phyloP scores from a whole-genome alignment of 2,329 filamentous ascomycete species.

The Exophiala aquamarina region DNA sequence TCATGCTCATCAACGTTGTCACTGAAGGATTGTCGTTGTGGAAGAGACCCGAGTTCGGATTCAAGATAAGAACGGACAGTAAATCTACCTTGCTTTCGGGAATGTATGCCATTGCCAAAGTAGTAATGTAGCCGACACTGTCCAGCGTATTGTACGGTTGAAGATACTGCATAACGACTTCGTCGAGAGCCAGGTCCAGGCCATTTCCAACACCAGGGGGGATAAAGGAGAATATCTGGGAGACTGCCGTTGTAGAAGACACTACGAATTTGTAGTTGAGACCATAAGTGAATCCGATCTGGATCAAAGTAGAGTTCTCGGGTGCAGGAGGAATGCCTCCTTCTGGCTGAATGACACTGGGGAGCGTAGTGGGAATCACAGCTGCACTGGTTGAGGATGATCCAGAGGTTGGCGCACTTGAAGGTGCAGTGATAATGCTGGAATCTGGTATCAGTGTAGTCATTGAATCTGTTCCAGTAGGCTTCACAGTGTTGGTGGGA shows the following conservation, averaged over 20 bases:
- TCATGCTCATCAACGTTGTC: slow-evolving; percentile 71
- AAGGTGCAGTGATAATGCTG: slow-evolving; percentile 32
- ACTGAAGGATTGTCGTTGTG: slow-evolving; percentile 66
- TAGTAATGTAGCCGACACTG: slow-evolving; percentile 76
- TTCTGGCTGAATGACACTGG: slow-evolving; percentile 72
- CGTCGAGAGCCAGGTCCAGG: slow-evolving; percentile 44
- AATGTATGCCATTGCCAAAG: slow-evolving; percentile 73
- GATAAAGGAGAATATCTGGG: slow-evolving; percentile 80
- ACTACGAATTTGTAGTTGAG: slow-evolving; percentile 86
- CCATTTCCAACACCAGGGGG: slow-evolving; percentile 70
- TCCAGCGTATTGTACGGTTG: slow-evolving; percentile 49
- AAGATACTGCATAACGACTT: slow-evolving; percentile 30
- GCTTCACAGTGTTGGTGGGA: slow-evolving; percentile 31
- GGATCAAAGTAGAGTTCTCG: slow-evolving; percentile 68
- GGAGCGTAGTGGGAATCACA: slow-evolving; percentile 65
- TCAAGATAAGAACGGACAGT: slow-evolving; percentile 68
- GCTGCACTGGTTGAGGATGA: slow-evolving; percentile 44
- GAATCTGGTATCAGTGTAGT: slow-evolving; percentile 37
- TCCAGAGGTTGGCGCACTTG: slow-evolving; percentile 30
- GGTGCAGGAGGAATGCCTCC: slow-evolving; percentile 58
- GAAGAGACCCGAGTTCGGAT: slow-evolving; percentile 73
- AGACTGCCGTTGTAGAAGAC: slow-evolving; percentile 67
- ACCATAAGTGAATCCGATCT: slow-evolving; percentile 78
- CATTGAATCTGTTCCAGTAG: slow-evolving; percentile 47
- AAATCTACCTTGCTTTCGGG: slow-evolving; percentile 68